Conservation (phyloP, 768 basidiomycete species). For the Mycena venus region DNA sequence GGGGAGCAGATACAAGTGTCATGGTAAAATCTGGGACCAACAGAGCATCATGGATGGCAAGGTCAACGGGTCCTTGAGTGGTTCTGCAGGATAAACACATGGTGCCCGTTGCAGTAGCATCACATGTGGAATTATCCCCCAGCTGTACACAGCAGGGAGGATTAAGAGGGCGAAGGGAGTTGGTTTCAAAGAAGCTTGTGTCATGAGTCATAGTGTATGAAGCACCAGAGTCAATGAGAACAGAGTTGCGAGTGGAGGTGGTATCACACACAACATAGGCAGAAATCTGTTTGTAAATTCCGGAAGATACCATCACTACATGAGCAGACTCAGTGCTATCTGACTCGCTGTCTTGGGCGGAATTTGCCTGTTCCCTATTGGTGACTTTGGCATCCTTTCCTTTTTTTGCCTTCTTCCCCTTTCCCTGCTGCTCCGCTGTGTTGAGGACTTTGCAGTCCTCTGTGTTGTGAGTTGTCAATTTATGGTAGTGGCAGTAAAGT, state of each 20-base stretch:
- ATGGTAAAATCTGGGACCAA: constrained; percentile 22
- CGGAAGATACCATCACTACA: background rate
- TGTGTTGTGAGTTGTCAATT: background rate
- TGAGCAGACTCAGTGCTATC: background rate
- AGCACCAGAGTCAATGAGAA: constrained; percentile 20
- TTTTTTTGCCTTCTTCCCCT: background rate
- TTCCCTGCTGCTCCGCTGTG: background rate
- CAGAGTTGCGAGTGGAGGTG: background rate
- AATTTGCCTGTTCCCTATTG: background rate
- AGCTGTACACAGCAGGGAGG: constrained; percentile 16
- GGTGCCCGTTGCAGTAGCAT: constrained; percentile 17
- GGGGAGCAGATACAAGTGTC: constrained; percentile 21
- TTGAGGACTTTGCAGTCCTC: too few species aligned
- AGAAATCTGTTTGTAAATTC: background rate
- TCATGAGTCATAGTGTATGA: constrained; percentile 9
- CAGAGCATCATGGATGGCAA: constrained; percentile 4
- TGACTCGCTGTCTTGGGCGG: background rate
- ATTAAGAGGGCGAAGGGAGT: background rate
- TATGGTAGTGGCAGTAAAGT: background rate
- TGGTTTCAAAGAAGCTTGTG: background rate
- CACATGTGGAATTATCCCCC: constrained; percentile 24
- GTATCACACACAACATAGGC: background rate
- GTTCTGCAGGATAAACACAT: constrained; percentile 1
- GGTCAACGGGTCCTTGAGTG: background rate
- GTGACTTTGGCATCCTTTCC: background rate